phyloP scores from a whole-genome alignment of 2,329 filamentous ascomycete species.

The Botryotinia convoluta region DNA sequence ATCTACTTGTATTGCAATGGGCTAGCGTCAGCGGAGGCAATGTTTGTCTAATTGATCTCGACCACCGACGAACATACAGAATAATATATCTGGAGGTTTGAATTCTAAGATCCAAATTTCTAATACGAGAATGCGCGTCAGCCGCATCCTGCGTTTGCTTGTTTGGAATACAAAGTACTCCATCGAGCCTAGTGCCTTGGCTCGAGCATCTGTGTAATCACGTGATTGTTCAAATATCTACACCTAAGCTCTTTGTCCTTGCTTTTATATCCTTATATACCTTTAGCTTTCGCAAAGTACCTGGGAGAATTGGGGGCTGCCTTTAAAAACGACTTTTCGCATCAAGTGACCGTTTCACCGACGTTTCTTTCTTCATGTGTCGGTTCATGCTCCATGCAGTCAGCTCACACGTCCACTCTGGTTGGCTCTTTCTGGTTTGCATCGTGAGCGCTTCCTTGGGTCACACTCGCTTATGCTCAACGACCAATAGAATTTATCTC shows the following conservation, averaged over 20 bases:
- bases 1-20: not conserved
- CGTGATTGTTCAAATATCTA: not conserved
- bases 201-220: not conserved
- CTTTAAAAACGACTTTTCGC: not conserved
- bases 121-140: not conserved
- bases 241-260: not conserved
- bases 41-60: not conserved
- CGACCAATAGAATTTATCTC: not conserved
- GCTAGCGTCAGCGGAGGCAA: not conserved
- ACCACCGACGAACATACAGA: not conserved
- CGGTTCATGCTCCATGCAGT: not conserved
- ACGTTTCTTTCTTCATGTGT: not conserved
- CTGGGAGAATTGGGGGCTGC: fast-evolving
- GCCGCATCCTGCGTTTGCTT: not conserved
- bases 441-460: not conserved
- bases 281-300: not conserved
- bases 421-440: not conserved
- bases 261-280: not conserved
- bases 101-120: not conserved
- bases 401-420: not conserved
- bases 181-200: constrained; percentile 6
- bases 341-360: not conserved
- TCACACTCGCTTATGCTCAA: not conserved
- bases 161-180: constrained; percentile 6
- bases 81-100: not conserved